Evolutionary conservation across 306 rosid genomes (phyloP), one percentile per base, ranked within the genome.

Genomic region (Citrullus colocynthis): DNA sequence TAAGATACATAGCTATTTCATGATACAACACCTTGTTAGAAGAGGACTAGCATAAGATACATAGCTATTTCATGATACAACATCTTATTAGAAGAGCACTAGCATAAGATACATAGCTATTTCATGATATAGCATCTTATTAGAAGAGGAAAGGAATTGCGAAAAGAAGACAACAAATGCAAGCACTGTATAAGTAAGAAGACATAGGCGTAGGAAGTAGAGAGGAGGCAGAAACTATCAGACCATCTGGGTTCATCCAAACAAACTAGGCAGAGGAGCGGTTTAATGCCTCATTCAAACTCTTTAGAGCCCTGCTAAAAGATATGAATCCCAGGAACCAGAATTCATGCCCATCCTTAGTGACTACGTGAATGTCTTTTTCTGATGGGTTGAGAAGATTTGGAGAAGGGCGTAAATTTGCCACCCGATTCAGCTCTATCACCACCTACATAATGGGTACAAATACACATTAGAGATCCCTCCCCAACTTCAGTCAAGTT

Each of bases 311-410:
- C 75, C 83, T 88, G 74, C 87, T 96, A 41, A 84, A 90, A 9
- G 89, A 88, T 63, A 93, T 42, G 62, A 93, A 90, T 6, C 96
- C 97, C 91, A 88, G 80, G 81, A 91, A 91, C 72, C 85, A 84
- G 84, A 86, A 89, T 80, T 93, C 89, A 81, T 86, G 85, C 4
- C 88, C 92, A 72, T 90, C 97, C 42, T 82, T 86, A 15, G 96
- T 86, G 51, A 80, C 78, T 21, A 88, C 2, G 36, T 84, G 86
- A 34, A 90, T 80, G 78, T 85, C 70, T 78, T 85, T 88, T 71
- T 91, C 93, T 18, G 81, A 80, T 2, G 92, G 85, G 69, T 87
- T 87, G 83, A 86, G 80, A 81, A 84, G 85, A 74, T 85, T 90
- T 39, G 90, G 39, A 34, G 81, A 42, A 51, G 92, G 93, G 79